Base-by-base conservation (phyloP, 2,329 filamentous ascomycete genomes). In the Botryotinia globosa region DNA sequence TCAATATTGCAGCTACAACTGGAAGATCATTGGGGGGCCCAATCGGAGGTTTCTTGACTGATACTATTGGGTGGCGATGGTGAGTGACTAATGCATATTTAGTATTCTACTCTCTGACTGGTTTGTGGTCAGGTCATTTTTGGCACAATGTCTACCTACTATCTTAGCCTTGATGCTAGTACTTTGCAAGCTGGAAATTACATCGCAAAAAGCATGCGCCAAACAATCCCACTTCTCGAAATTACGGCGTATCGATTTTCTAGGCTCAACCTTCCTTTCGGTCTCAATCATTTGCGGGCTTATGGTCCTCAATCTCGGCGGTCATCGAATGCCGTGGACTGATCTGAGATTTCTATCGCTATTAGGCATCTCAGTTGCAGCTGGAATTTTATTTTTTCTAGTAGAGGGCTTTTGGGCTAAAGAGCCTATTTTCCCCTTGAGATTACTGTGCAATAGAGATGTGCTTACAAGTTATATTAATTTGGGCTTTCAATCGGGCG, bases 41-140 rank as follows among this genome's bases (percentile, higher is more conserved):
- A 4, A 72, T 90, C 0, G 90, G 90, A 1, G 90, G 90, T 2
- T 76, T 74, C 5, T 80, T 91, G 2, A 86, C 88, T 1, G 88
- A 91, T 75, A 85, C 85, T 0, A 84, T 91, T 20, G 90, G 90
- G 25, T 92, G 90, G 90, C 82, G 90, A 80, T 90, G 89, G 89
- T 88, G 74, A 81, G 78, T 4, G 12, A 8, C 48, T 34, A 10
- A 29, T 20, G 22, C n/a, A 16, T 67, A 18, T 25, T 0, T 18
- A 10, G 34, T 48, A 66, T 32, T 29, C 1, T 34, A 5, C 12
- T 20, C 39, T 58, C 6, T 6, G 7, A 65, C 2, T 44, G n/a
- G 2, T 37, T 45, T 16, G 29, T 37, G 18, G 32, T 37, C 34
- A 76, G 76, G 85, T 87, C 87, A 0, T 91, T 91, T 76, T 77